Base-by-base conservation (phyloP, 805 yeast genomes). In the Myxozyma vanderwaltii region DNA sequence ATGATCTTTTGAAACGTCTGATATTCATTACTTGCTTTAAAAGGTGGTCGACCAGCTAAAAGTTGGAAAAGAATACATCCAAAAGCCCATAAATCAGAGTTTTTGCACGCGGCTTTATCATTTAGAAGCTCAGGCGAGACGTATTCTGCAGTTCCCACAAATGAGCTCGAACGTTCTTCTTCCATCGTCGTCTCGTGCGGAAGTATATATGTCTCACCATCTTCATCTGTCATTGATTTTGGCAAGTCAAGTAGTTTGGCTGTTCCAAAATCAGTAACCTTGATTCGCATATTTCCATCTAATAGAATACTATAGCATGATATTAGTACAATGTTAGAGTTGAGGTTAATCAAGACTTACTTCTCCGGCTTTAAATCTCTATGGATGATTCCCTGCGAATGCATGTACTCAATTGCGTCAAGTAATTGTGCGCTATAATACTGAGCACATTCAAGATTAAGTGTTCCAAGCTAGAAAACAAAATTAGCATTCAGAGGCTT, bases 231-330 rank as follows among this genome's bases (percentile, higher is more conserved):
- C 3, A 23, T 29, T 7, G 57, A 48, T 21, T 36, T 54, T 40
- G 67, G 63, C 19, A 70, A 53, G 31, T 81, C 82, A 15, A 89
- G 75, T 4, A 89, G 76, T 71, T 89, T 90, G 0, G 98, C 99
- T n/a, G 98, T 96, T 10, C 99, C 99, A 73, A 94, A 94, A 74
- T 94, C 99, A 1, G 98, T 94, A 57, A 94, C 86, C 81, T 91
- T 90, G 60, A 94, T 75, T 68, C 89, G 86, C 82, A 91, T 89
- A 56, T 89, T 94, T 61, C 84, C 84, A 69, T 88, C 92, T 48
- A 94, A 81, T 66, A 92, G 73, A 50, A 92, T 88, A 70, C 64
- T 61, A 36, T 5, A 39, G 7, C n/a, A 31, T 4, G 6, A 17
- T n/a, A 29, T 50, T 27, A 33, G 43, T 15, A 27, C 8, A 21